Base-by-base conservation (phyloP, 1,284 basidiomycete genomes). In the Takashimella koratensis region DNA sequence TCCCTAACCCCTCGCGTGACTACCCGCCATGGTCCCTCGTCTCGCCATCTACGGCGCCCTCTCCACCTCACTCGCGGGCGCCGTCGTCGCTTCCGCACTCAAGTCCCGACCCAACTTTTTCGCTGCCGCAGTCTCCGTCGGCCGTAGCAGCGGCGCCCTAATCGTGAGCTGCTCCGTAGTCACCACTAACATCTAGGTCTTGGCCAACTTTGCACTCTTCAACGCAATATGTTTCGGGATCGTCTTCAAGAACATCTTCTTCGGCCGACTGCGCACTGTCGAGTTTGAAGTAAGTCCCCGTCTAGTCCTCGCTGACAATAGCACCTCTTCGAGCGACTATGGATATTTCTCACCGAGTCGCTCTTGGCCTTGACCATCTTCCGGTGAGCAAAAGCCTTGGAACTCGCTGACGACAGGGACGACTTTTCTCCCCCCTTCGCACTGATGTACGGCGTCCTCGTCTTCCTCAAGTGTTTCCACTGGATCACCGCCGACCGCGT, bases 321-420 rank as follows among this genome's bases (percentile, higher is more conserved):
- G 90, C 87, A 94, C 44, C 80, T 98, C 1, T 96, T 96, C 74
- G 95, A 98, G 71, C 82, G 90, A 57, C 82, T 91, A 43, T 98
- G 96, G 95, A 94, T 95, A 78, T 96, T 96, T 75, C 84, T 98
- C 51, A 98, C 94, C 1, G 95, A 98, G 73, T 94, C 90, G 5
- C 80, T 98, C 40, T 79, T 98, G 45, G 95, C 95, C 2, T 88
- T 98, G 70, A 95, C 95, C 25, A 97, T 98, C 65, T 98, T 98
- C 78, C 83, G 93, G 53, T 70, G 67, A 73, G 62, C 76, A 8
- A 73, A 41, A 59, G 47, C 25, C 6, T 40, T 2, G 4, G 23
- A 21, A 10, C 3, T 3, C 13, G 16, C 19, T 26, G 48, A 22
- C 6, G 6, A 1, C 53, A 76, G 74, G 21, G 88, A 93, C 73